Evolutionary conservation across 202 grass and related monocot species (phyloP), one percentile per base, ranked within the genome.

Genomic region (Saccharum hybrid): DNA sequence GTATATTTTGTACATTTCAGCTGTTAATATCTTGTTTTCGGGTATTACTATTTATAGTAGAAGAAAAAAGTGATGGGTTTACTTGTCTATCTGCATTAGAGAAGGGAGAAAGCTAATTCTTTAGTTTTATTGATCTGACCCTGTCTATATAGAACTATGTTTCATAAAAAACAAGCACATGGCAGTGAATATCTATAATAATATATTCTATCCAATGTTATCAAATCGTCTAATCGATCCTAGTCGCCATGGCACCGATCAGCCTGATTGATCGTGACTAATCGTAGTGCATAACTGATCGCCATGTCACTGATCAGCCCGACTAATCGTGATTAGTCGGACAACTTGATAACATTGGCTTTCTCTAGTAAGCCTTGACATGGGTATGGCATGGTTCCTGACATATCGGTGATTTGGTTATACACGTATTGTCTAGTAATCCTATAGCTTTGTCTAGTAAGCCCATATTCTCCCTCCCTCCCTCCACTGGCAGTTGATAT

Each of bases 401-500:
- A 9, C 1, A 1, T 46, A 71, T 71, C 22, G 2, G 11, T 28
- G 11, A 71, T 45, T 45, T 42, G 7, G 12, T 70, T 70, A 28
- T 72, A 54, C 67, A 26, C 1, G 15, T 8, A 54, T 54, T 54
- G 6, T 54, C 16, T 54, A 19, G 6, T 51, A 52, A 52, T 52
- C 49, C 49, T 52, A 52, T 52, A 52, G 10, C 13, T 76, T 70
- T 77, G 14, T 79, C 71, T 84, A 63, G 59, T 39, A 88, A 59
- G 43, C 34, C n/a, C 18, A 54, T 74, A 33, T 14, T 79, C 19
- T 14, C 9, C 46, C 48, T 57, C 9, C 43, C 46, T 56, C 82
- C 48, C 51, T 19, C 51, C 4, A 6, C 16, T 49, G 49, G 31
- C 48, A 68, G 38, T 80, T 14, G 33, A 71, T 64, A 78, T 66